These are phyloP conservation scores for Erigeron philadelphicus DNA, from an alignment of 140 eudicot genomes.

Conservation along the genomic window DNA sequence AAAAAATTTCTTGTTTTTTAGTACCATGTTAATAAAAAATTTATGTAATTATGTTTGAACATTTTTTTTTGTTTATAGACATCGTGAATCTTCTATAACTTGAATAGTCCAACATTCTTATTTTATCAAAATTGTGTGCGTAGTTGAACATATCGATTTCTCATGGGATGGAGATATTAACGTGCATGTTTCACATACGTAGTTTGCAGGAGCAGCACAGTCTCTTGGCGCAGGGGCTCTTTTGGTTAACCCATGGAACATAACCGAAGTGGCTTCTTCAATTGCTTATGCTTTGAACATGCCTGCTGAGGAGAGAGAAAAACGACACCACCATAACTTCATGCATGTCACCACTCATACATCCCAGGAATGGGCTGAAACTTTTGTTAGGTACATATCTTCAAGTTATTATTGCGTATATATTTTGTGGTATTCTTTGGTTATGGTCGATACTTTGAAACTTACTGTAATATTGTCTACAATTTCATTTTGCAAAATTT, in stretches of 20 bases:
- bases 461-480: neutral
- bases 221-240: constrained; percentile 91
- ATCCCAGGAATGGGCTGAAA: constrained; percentile 91
- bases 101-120: neutral
- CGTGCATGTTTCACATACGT: constrained; percentile 8
- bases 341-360: constrained; percentile 72
- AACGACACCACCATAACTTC: constrained; percentile 71
- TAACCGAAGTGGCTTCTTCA: constrained; percentile 76
- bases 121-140: neutral
- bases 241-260: constrained; percentile 81
- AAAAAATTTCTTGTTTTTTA: no score
- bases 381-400: constrained; percentile 53
- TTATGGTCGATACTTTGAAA: neutral
- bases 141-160: neutral
- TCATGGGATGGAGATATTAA: neutral
- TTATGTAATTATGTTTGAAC: neutral
- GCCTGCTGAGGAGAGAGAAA: constrained; percentile 80
- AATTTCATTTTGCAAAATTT: neutral
- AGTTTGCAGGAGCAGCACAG: constrained; percentile 96
- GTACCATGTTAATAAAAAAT: neutral
- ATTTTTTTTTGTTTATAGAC: neutral
- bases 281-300: constrained; percentile 70
- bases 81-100: neutral
- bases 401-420: neutral
- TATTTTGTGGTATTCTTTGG: no score